Conservation (phyloP, 176 grass and related monocot species). For the Rhynchospora tenuis region DNA sequence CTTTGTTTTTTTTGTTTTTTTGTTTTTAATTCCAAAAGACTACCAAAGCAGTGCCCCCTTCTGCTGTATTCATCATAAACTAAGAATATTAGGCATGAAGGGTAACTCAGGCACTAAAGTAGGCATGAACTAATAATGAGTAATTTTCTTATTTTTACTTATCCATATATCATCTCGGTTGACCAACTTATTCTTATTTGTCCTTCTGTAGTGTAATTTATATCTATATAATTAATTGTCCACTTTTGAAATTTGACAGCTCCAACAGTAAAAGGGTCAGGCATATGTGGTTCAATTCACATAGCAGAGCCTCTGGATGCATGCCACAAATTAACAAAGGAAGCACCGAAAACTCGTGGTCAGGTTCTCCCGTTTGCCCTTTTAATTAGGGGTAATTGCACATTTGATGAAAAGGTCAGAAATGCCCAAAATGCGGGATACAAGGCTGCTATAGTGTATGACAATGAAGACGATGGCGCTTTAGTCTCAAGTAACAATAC, state of each 20-base stretch:
- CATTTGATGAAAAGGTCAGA: slow-evolving; percentile 85
- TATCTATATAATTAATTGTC: neutral
- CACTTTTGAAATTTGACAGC: slow-evolving; percentile 49
- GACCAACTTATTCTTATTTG: neutral
- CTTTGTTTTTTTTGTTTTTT: no score
- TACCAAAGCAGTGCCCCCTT: no score
- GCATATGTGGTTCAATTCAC: slow-evolving; percentile 57
- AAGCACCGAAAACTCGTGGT: slow-evolving; percentile 27
- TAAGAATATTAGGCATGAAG: neutral
- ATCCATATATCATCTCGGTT: neutral
- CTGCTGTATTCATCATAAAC: neutral
- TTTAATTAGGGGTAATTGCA: slow-evolving; percentile 71
- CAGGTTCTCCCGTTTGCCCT: slow-evolving; percentile 43
- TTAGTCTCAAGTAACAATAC: slow-evolving; percentile 81
- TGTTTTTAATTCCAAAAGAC: neutral
- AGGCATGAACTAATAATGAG: neutral
- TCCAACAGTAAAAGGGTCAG: slow-evolving; percentile 65
- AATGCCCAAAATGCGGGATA: slow-evolving; percentile 84
- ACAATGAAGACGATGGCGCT: slow-evolving; percentile 58
- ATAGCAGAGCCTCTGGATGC: slow-evolving; percentile 69
- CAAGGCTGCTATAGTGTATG: slow-evolving; percentile 81
- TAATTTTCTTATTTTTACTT: neutral
- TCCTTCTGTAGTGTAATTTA: neutral
- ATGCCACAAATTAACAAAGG: slow-evolving; percentile 46
- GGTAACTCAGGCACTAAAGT: neutral